Evolutionary conservation across 495 filamentous ascomycete genomes (phyloP), one percentile per base, ranked within the genome.

Genomic region (Echria macrotheca): DNA sequence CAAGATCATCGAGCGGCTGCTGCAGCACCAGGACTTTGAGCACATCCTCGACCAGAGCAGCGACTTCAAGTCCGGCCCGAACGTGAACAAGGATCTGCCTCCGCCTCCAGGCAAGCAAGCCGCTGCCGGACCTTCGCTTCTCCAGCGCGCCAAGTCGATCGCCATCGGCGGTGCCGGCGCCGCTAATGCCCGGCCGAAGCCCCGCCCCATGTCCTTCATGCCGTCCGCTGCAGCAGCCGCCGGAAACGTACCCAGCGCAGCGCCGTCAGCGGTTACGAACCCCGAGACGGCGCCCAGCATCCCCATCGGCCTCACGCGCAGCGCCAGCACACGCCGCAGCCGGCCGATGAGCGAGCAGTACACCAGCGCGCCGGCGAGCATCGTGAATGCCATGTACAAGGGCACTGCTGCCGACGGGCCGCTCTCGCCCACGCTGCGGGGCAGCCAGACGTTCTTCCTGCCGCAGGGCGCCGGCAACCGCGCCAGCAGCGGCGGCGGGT

Each of bases 21-120:
- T 98, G 31, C 85, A 93, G 58, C 87, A 96, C 69, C 86, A 96
- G 58, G 90, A 91, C 39, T 96, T 95, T 44, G 93, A 98, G 64
- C 78, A 83, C 50, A 91, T 98, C 39, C 76, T 97, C 35, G 89
- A 94, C 65, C 87, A 89, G 58, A 78, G 78, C 8, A 76, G 72
- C 24, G 79, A 84, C 50, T 69, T 72, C 54, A 77, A 77, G 52
- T 12, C 22, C 17, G 29, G 73, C 4, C 60, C 67, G 38, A 77
- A 83, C 58, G 78, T 69, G 7, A 84, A 95, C 59, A 96, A 96
- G 63, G 89, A 91, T 6, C 80, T 95, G 17, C 91, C 91, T 2
- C 83, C 85, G 1, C 89, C 91, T 3, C 73, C 81, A 10, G 69
- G 79, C 49, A 81, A 83, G 49, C 58, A 71, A 43, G 78, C 76